Evolutionary conservation across 2,329 filamentous ascomycete species (phyloP).

Genomic region (Metarhizium humberi): DNA sequence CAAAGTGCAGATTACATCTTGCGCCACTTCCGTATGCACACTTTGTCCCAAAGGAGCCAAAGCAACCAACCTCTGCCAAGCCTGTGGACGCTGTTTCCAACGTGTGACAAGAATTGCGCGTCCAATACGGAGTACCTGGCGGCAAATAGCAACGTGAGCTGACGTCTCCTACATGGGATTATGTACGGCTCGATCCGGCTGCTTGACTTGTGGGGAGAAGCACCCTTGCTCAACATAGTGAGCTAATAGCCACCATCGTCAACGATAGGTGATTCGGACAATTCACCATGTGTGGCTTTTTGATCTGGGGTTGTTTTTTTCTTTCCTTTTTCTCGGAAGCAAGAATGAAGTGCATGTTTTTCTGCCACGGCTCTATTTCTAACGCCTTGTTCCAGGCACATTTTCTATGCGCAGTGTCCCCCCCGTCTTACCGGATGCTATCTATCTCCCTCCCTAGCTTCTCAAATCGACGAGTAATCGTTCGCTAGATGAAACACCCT

Average conservation of each 20-base stretch:
- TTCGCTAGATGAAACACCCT: background rate
- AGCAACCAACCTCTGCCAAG: too few species aligned
- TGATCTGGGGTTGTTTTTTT: background rate
- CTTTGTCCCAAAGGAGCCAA: background rate
- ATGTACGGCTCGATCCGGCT: background rate
- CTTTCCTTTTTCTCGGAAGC: background rate
- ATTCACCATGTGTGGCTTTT: background rate
- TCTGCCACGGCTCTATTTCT: background rate
- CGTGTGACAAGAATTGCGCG: background rate
- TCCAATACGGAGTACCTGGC: background rate
- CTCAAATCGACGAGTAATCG: background rate
- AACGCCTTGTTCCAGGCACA: background rate
- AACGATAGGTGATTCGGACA: background rate
- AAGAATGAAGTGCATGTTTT: background rate
- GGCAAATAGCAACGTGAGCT: constrained; percentile 1
- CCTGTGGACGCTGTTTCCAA: too few species aligned
- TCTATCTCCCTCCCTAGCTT: background rate
- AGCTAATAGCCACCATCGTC: background rate
- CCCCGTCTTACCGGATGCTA: background rate
- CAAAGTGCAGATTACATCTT: too few species aligned
- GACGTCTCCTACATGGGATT: background rate
- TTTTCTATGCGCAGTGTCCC: background rate
- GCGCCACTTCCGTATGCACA: too few species aligned
- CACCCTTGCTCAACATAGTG: background rate
- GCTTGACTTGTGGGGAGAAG: background rate